These are phyloP conservation scores for Hyparrhenia diplandra DNA, from an alignment of 176 grass and related monocot genomes.

Conservation along the genomic window DNA sequence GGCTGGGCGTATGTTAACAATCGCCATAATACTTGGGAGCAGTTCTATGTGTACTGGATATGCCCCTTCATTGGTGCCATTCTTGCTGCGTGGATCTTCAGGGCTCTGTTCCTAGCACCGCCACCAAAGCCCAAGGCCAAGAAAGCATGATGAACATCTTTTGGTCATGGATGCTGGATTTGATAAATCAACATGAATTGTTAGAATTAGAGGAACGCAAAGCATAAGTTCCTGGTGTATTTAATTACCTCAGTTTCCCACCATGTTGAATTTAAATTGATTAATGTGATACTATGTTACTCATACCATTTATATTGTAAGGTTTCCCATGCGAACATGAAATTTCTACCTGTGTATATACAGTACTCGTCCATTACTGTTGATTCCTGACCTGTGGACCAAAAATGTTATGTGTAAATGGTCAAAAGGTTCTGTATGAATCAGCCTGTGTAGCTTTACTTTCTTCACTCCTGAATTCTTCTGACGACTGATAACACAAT, in stretches of 20 bases:
- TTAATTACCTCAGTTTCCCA: not conserved
- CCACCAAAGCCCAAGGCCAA: constrained; percentile 55
- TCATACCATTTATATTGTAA: not conserved
- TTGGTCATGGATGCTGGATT: not conserved
- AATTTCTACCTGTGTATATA: not conserved
- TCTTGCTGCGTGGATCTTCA: constrained; percentile 77
- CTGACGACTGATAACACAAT: too few species aligned
- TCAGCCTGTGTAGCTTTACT: not conserved
- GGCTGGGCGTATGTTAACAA: constrained; percentile 93
- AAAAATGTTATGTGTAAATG: too few species aligned
- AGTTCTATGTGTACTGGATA: constrained; percentile 99
- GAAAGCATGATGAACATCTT: constrained; percentile 47
- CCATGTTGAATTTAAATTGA: not conserved
- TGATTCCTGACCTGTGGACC: too few species aligned
- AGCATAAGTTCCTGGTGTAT: not conserved
- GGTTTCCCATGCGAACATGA: not conserved
- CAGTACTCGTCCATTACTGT: not conserved
- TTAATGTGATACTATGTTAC: not conserved
- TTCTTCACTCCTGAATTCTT: too few species aligned
- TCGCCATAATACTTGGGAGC: constrained; percentile 87
- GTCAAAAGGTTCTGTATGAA: too few species aligned
- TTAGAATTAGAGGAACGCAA: not conserved
- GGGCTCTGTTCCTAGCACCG: constrained; percentile 27
- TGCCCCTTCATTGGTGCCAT: constrained; percentile 84
- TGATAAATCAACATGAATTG: not conserved